Percentiles rank a stretch among this genome's conserved stretches.
Conservation (phyloP, 768 basidiomycete species). For the Galerina sulciceps region DNA sequence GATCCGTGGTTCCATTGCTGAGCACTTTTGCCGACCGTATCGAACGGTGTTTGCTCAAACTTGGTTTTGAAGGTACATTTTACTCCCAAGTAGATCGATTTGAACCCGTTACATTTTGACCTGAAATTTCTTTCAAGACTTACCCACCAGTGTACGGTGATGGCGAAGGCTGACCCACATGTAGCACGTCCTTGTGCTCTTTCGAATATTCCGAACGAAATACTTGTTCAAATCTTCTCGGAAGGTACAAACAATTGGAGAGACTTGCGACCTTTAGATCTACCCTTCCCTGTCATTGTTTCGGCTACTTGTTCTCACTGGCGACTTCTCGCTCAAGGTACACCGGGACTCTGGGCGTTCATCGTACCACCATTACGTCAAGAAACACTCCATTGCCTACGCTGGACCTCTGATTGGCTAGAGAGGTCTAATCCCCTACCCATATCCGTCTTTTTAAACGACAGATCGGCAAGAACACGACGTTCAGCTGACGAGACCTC, state of each 20-base stretch:
- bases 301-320: slow-evolving; percentile 16
- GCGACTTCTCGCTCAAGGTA: slow-evolving; percentile 15
- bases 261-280: background rate
- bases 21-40: too few species aligned
- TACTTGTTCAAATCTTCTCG: slow-evolving; percentile 13
- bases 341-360: slow-evolving; percentile 22
- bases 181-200: too few species aligned
- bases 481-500: background rate
- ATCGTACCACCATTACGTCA: slow-evolving; percentile 18
- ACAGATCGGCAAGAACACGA: background rate
- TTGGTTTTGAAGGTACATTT: too few species aligned
- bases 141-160: too few species aligned
- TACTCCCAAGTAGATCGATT: too few species aligned
- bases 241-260: slow-evolving; percentile 12
- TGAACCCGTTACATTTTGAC: too few species aligned
- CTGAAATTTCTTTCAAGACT: too few species aligned
- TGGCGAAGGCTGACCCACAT: too few species aligned
- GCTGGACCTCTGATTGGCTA: slow-evolving; percentile 22
- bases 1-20: too few species aligned
- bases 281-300: slow-evolving; percentile 21
- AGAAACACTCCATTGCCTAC: slow-evolving; percentile 1
- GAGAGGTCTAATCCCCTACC: slow-evolving; percentile 1
- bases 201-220: slow-evolving; percentile 5
- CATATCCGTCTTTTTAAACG: background rate
- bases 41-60: too few species aligned